Percentiles rank a stretch among this genome's conserved stretches.
phyloP scores from a whole-genome alignment of 1,139 yeast species.

The Hyphopichia buzzinii region DNA sequence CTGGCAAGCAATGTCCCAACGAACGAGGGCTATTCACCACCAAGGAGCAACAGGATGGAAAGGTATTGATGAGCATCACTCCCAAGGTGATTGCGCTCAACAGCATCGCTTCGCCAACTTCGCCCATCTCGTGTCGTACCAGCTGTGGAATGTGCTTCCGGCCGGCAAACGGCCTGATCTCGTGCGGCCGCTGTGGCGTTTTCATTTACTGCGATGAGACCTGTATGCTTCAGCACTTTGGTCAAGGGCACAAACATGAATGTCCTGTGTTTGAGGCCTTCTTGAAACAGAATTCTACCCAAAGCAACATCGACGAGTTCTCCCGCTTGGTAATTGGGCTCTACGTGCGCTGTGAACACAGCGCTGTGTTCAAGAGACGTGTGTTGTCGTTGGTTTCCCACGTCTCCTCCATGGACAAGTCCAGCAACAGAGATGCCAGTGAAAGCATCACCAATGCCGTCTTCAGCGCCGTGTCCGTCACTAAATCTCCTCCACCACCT shows the following conservation, averaged over 20 bases:
- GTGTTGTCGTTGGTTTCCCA: constrained; percentile 8
- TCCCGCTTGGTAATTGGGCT: constrained; percentile 7
- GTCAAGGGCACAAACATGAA: constrained; percentile 10
- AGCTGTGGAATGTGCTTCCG: not conserved
- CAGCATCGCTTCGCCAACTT: not conserved
- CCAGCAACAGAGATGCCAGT: constrained; percentile 1
- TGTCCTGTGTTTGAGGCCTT: constrained; percentile 8
- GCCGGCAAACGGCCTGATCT: not conserved
- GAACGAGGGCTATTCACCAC: too few relatives aligned
- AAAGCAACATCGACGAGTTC: constrained; percentile 3
- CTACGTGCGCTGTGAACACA: constrained; percentile 5
- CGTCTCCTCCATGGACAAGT: too few relatives aligned
- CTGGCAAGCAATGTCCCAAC: too few relatives aligned
- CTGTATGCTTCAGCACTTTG: constrained; percentile 10
- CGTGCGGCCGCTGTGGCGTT: constrained; percentile 9
- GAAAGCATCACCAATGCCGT: constrained; percentile 2
- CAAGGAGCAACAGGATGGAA: too few relatives aligned
- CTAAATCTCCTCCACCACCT: not conserved
- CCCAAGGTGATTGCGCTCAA: not conserved
- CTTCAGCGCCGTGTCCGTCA: not conserved
- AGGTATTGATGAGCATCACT: not conserved
- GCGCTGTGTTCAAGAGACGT: constrained; percentile 1
- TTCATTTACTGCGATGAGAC: constrained; percentile 11
- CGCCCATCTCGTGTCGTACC: not conserved
- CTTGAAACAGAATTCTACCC: not conserved